phyloP scores from a whole-genome alignment of 2,329 filamentous ascomycete species.

The Colletotrichum orbiculare region DNA sequence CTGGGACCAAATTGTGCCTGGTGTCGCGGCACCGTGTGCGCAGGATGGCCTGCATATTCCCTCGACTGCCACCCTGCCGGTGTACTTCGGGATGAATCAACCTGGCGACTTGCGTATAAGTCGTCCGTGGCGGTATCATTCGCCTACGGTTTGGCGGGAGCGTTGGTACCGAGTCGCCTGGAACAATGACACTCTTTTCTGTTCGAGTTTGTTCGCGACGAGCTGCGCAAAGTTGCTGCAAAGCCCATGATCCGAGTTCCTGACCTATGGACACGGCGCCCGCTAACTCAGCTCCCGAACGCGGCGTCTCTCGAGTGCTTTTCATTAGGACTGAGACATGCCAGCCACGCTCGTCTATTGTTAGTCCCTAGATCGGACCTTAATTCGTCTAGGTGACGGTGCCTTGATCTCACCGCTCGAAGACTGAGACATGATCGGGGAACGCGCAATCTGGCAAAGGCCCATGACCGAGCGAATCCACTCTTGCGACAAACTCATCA shows the following conservation, averaged over 20 bases:
- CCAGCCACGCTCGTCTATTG: constrained; percentile 9
- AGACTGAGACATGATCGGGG: constrained; percentile 15
- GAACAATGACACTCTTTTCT: too few species aligned
- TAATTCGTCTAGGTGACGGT: constrained; percentile 5
- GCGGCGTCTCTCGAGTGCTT: constrained; percentile 21
- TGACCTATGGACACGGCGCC: neutral
- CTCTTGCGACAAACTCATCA: too few species aligned
- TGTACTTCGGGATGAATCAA: constrained; percentile 8
- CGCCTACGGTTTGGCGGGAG: too few species aligned
- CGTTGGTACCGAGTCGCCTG: too few species aligned
- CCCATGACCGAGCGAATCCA: too few species aligned
- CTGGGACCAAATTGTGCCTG: constrained; percentile 16
- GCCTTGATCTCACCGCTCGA: constrained; percentile 26
- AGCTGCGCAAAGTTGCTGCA: too few species aligned
- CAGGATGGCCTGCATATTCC: constrained; percentile 14
- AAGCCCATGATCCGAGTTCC: too few species aligned
- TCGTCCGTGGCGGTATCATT: too few species aligned
- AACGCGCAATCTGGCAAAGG: neutral
- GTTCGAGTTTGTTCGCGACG: neutral
- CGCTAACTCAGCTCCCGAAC: constrained; percentile 2
- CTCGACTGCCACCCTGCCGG: constrained; percentile 20
- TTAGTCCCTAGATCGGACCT: constrained; percentile 12
- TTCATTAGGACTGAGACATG: constrained; percentile 11
- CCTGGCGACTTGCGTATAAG: too few species aligned
- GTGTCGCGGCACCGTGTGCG: constrained; percentile 9